phyloP scores from a whole-genome alignment of 2,329 filamentous ascomycete species.

The Claviceps pusilla region DNA sequence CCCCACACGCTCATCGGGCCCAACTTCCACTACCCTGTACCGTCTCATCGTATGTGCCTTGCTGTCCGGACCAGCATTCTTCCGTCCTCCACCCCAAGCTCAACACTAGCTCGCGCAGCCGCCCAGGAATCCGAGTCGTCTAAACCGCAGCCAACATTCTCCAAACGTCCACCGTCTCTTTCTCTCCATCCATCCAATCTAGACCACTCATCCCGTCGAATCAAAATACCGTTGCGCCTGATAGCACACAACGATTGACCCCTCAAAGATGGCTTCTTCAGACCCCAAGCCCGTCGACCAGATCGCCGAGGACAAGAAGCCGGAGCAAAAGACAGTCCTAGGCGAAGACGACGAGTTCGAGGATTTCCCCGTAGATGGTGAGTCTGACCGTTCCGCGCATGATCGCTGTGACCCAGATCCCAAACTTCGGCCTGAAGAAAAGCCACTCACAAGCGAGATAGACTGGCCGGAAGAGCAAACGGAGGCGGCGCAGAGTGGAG shows the following conservation, averaged over 20 bases:
- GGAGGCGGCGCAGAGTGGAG: slow-evolving; percentile 58
- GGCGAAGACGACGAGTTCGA: slow-evolving; percentile 99
- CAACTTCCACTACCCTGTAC: slow-evolving; percentile 2
- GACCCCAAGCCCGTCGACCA: slow-evolving; percentile 18
- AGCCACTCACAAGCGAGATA: slow-evolving; percentile 19
- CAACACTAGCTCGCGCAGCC: neutral
- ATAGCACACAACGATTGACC: neutral
- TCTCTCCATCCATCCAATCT: neutral
- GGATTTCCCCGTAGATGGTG: slow-evolving; percentile 94
- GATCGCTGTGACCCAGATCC: neutral
- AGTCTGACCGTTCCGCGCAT: slow-evolving; percentile 7
- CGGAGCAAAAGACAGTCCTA: slow-evolving; percentile 45
- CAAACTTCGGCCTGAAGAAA: neutral
- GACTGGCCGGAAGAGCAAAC: slow-evolving; percentile 91
- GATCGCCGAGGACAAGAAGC: slow-evolving; percentile 14
- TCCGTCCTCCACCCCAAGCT: neutral
- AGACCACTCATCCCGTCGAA: neutral
- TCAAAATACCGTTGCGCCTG: too few relatives aligned
- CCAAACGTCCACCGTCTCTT: neutral
- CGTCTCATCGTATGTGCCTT: too few relatives aligned
- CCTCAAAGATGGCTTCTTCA: slow-evolving; percentile 5
- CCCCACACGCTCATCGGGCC: neutral
- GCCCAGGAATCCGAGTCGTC: neutral
- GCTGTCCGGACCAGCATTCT: neutral
- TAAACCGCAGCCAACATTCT: neutral